Base-by-base conservation (phyloP, 2,329 filamentous ascomycete genomes). In the Monosporascus sp. region DNA sequence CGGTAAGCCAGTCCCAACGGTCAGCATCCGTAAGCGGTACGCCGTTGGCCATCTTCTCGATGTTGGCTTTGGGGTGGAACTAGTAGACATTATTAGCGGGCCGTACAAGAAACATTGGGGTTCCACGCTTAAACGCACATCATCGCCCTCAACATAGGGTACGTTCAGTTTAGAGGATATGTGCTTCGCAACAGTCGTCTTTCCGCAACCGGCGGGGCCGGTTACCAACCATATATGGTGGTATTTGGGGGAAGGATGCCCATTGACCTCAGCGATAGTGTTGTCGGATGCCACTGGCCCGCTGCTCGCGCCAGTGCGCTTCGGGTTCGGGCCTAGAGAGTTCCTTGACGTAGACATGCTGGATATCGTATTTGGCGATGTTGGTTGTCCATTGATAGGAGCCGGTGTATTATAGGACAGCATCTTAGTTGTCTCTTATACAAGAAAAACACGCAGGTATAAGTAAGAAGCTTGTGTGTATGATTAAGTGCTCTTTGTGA, bases 1-100 rank as follows among this genome's bases (percentile, higher is more conserved):
- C 78, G 47, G 87, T 89, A 58, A 99, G 85, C 94, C 94, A 99
- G 75, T 97, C 93, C 94, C 94, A 97, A 59, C 94, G 88, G 73
- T 99, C 94, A 55, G 86, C 87, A 67, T 99, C 94, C 52, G 89
- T 96, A 37, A 99, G 79, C 2, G 94, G 91, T 53, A 85, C 86
- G 61, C 90, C 90, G 61, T 79, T 80, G 66, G 82, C 79, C 94
- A 99, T 99, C 74, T 97, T 99, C 51, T 92, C 86, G 62, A 92
- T 86, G 73, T 93, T 97, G 65, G 87, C 78, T 35, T 80, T 74
- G 1, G 89, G 85, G 60, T 91, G 89, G 68, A 86, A 96, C 84
- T 87, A 47, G 17, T 49, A 7, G 53, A 50, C 31, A 20, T 24
- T 36, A 11, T 58, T 50, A 59, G 54, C 35, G 47, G 37, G 9